phyloP scores from a whole-genome alignment of 2,329 filamentous ascomycete species.

The Aspergillus texensis region DNA sequence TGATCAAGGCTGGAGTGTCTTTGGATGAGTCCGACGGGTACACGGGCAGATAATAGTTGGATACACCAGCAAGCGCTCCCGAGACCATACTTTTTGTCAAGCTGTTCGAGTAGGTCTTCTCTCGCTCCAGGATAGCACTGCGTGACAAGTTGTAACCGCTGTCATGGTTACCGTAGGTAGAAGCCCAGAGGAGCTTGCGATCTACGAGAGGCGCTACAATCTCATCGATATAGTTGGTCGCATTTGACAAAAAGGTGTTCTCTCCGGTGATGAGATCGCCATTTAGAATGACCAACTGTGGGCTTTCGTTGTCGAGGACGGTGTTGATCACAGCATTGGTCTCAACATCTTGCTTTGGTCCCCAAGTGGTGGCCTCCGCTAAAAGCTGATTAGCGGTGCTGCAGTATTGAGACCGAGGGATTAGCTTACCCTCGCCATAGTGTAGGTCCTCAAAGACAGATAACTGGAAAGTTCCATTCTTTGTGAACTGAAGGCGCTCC shows the following conservation, averaged over 20 bases:
- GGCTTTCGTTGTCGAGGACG: constrained; percentile 60
- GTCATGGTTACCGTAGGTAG: constrained; percentile 74
- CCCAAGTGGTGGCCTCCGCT: constrained; percentile 33
- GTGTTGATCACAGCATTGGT: constrained; percentile 60
- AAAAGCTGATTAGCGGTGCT: background rate
- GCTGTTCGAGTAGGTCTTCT: constrained; percentile 40
- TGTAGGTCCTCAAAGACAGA: constrained; percentile 71
- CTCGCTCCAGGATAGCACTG: constrained; percentile 43
- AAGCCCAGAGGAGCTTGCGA: constrained; percentile 63
- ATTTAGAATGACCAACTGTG: constrained; percentile 68
- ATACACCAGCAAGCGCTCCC: constrained; percentile 45
- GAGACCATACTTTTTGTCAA: constrained; percentile 50
- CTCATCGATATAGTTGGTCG: constrained; percentile 60
- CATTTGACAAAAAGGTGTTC: constrained; percentile 57
- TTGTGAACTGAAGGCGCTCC: constrained; percentile 19
- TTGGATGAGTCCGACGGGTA: constrained; percentile 37
- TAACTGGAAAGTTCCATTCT: constrained; percentile 48
- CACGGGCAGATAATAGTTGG: constrained; percentile 59
- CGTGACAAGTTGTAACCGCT: constrained; percentile 61
- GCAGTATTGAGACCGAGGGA: background rate
- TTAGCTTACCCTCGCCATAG: constrained; percentile 64
- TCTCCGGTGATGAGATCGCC: constrained; percentile 74
- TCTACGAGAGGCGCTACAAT: constrained; percentile 62
- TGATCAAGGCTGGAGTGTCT: constrained; percentile 47
- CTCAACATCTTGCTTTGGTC: constrained; percentile 54